phyloP scores from a whole-genome alignment of 345 rosid species.

The Hibiscus mutabilis region DNA sequence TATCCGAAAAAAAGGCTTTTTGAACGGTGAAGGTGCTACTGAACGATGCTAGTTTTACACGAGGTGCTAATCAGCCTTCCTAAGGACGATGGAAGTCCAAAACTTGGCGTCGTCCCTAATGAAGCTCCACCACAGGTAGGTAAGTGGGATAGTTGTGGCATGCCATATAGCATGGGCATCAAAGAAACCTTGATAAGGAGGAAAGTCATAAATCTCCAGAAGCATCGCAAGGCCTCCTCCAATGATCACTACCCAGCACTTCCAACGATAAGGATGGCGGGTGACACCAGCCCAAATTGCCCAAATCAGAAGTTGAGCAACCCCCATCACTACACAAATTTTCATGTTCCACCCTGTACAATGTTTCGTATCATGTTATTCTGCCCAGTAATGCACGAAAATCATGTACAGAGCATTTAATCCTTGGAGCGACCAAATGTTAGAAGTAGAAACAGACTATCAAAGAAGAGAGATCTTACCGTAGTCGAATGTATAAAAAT shows the following conservation, averaged over 20 bases:
- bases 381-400: neutral
- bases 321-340: slow-evolving; percentile 1
- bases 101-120: slow-evolving; percentile 57
- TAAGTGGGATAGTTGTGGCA: slow-evolving; percentile 48
- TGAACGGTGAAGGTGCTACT: neutral
- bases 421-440: neutral
- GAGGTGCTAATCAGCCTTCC: slow-evolving; percentile 32
- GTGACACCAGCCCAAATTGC: slow-evolving; percentile 54
- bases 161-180: slow-evolving; percentile 82
- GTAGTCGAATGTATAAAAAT: slow-evolving; percentile 50
- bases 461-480: slow-evolving; percentile 27
- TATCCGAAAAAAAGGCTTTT: neutral
- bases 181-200: slow-evolving; percentile 51
- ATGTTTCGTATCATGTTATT: neutral
- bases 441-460: neutral
- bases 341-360: slow-evolving; percentile 3
- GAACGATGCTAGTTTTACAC: neutral
- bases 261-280: slow-evolving; percentile 57
- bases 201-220: slow-evolving; percentile 68
- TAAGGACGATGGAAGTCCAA: slow-evolving; percentile 33
- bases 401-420: neutral
- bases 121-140: slow-evolving; percentile 76
- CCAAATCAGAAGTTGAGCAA: slow-evolving; percentile 50
- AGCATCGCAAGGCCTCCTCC: slow-evolving; percentile 65
- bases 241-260: slow-evolving; percentile 55